Conservation (phyloP, 257 asterid genomes). For the Solanum rostratum region DNA sequence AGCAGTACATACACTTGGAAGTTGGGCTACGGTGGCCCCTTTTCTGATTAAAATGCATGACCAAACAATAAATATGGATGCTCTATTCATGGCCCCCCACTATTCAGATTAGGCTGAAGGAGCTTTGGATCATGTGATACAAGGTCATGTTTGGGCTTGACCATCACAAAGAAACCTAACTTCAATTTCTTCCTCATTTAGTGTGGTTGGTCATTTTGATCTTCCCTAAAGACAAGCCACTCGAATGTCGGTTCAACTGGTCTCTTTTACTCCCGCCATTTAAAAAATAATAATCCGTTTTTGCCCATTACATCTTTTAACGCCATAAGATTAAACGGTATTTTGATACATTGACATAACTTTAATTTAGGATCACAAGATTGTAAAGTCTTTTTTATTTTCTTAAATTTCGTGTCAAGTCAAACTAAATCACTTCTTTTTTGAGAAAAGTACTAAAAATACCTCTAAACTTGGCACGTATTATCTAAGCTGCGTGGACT, state of each 20-base stretch:
- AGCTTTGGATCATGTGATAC: neutral
- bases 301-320: no score
- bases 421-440: no score
- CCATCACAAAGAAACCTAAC: neutral
- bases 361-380: no score
- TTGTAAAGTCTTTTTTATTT: no score
- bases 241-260: neutral
- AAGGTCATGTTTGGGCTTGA: conserved; percentile 14
- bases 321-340: no score
- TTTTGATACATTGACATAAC: no score
- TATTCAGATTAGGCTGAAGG: neutral
- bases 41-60: neutral
- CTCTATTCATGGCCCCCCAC: neutral
- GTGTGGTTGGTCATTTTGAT: neutral
- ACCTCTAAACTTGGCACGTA: no score
- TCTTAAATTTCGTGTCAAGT: no score
- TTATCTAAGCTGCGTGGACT: no score
- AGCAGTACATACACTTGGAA: neutral
- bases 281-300: no score
- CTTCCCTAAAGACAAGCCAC: neutral
- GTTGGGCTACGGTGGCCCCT: neutral
- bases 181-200: neutral
- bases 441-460: no score
- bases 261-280: neutral
- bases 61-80: neutral